These are phyloP conservation scores for Eimeria sp. DNA, from an alignment of 169 alveolate genomes.

Conservation along the genomic window DNA sequence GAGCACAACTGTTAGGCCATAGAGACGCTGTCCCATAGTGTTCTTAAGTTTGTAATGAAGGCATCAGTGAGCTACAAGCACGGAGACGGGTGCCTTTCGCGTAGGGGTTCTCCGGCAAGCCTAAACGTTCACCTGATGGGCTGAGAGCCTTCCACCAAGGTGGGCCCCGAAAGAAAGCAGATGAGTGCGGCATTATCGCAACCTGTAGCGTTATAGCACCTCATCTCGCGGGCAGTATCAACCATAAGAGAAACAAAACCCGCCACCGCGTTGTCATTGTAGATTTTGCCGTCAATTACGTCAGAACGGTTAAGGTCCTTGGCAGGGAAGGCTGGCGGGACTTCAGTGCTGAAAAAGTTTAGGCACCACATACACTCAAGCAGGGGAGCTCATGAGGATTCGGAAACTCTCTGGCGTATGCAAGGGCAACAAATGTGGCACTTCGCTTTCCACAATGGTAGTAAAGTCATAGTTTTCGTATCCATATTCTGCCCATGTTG, in stretches of 20 bases:
- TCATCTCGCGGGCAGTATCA: conserved; percentile 18
- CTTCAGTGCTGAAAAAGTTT: neutral
- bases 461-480: neutral
- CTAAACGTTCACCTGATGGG: conserved; percentile 19
- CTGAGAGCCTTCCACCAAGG: neutral
- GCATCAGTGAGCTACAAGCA: neutral
- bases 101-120: neutral
- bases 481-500: neutral
- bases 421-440: neutral
- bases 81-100: too few relatives aligned
- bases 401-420: neutral
- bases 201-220: conserved; percentile 51
- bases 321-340: conserved; percentile 13
- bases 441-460: neutral
- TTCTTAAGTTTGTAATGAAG: neutral
- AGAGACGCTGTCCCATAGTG: neutral
- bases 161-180: conserved; percentile 1
- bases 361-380: neutral
- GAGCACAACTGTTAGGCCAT: neutral
- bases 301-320: neutral
- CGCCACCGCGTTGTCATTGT: conserved; percentile 33
- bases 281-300: neutral
- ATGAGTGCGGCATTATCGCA: conserved; percentile 12
- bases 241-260: conserved; percentile 47
- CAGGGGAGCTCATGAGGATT: neutral